Conservation (phyloP, 176 grass and related monocot species). For the Oryza meyeriana region DNA sequence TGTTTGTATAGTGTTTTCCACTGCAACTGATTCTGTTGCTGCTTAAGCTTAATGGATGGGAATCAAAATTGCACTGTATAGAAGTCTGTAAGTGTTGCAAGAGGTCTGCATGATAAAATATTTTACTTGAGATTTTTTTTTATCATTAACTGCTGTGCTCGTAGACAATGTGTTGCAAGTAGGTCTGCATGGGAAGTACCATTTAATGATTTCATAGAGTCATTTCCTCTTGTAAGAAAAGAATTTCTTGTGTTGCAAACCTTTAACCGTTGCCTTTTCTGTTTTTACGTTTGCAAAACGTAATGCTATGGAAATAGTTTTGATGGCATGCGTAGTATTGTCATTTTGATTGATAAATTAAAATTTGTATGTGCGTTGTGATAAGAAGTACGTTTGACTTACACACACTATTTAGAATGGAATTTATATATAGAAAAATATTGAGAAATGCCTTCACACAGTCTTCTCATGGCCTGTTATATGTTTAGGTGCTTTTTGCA, state of each 20-base stretch:
- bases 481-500: not conserved
- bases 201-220: not conserved
- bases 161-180: constrained; percentile 6
- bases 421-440: not conserved
- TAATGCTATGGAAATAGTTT: no score
- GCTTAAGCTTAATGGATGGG: not conserved
- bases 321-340: no score
- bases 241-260: not conserved
- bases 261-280: no score
- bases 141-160: not conserved
- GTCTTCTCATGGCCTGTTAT: not conserved
- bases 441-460: not conserved
- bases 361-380: not conserved
- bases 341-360: not conserved
- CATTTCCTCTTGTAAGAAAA: not conserved
- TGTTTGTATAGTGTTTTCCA: constrained; percentile 2
- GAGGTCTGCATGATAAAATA: not conserved
- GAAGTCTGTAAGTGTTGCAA: not conserved
- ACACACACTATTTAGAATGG: not conserved
- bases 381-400: not conserved
- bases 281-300: no score
- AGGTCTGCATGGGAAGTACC: not conserved
- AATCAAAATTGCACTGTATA: not conserved
- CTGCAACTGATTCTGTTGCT: constrained; percentile 7
- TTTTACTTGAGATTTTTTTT: not conserved